A percentile compares a stretch with the other conserved stretches of the same genome.
phyloP scores from a whole-genome alignment of 164 flowering plant species.

The Vitis vinifera region ASM3070453v1 NC_081817.1:3634001-3634500 shows the following conservation, averaged over 20 bases:
- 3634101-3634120: too few species aligned
- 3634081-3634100: neutral
- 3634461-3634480: slow-evolving; percentile 9
- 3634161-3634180: too few species aligned
- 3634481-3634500: slow-evolving; percentile 2
- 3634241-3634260: too few species aligned
- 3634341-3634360: neutral
- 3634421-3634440: slow-evolving; percentile 90
- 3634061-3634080: neutral
- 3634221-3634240: too few species aligned
- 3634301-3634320: neutral
- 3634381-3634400: slow-evolving; percentile 99
- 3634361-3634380: slow-evolving; percentile 81
- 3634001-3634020: neutral
- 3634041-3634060: neutral
- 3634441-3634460: slow-evolving; percentile 83
- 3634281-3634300: neutral
- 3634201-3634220: too few species aligned
- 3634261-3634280: neutral
- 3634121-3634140: too few species aligned
- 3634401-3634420: slow-evolving; percentile 70
- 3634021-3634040: neutral
- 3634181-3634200: too few species aligned
- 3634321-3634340: neutral
- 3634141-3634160: too few species aligned